Conservation (phyloP, 2,329 filamentous ascomycete species). For the Arthrinium puccinioides region DNA sequence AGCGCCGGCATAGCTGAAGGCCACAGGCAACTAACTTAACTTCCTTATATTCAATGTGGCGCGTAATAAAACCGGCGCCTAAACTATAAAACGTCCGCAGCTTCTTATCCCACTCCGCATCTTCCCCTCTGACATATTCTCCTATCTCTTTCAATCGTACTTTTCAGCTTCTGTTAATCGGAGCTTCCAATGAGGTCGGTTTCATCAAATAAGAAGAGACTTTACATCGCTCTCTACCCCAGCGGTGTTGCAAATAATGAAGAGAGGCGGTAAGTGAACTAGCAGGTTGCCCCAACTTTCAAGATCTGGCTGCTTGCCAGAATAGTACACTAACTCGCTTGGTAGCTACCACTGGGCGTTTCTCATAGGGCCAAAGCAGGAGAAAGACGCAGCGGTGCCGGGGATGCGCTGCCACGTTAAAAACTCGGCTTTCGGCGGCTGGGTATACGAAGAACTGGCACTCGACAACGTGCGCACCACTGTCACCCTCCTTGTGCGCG, state of each 20-base stretch:
- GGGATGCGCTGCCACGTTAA: constrained; percentile 27
- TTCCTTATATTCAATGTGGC: no score
- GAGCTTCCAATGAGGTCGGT: no score
- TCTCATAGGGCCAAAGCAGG: constrained; percentile 21
- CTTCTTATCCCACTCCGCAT: no score
- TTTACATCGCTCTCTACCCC: no score
- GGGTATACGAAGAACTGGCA: constrained; percentile 18
- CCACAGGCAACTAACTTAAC: no score
- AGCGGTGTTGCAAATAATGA: background rate
- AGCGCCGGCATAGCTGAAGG: background rate
- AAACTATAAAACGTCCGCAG: no score
- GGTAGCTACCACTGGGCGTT: constrained; percentile 23
- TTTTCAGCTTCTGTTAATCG: no score
- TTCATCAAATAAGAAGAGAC: no score
- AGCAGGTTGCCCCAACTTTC: background rate
- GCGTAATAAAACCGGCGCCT: no score
- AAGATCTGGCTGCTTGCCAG: background rate
- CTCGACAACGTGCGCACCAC: constrained; percentile 14
- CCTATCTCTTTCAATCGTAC: no score
- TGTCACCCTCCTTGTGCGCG: constrained; percentile 25
- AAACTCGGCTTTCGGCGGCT: constrained; percentile 12
- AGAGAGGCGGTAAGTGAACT: background rate
- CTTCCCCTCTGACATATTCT: no score
- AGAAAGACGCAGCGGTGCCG: constrained; percentile 10
- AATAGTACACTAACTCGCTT: background rate